Evolutionary conservation across 208 protist species (phyloP).

Genomic region (Leishmania major): DNA sequence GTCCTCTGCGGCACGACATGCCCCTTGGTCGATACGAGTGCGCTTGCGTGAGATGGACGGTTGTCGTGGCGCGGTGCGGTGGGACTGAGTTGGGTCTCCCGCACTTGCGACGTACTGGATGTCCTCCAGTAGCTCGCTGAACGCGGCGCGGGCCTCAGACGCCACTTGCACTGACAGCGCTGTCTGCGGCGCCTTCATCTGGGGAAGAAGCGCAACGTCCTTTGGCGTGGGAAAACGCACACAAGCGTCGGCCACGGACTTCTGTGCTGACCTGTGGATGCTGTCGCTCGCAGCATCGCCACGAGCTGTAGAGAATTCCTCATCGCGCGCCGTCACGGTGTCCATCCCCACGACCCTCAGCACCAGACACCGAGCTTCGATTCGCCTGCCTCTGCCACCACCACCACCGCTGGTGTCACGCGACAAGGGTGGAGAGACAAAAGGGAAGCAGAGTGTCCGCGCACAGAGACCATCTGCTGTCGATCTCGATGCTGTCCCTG

Average conservation of each 20-base stretch:
- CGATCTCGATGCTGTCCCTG: not conserved
- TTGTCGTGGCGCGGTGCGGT: not conserved
- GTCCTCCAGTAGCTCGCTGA: constrained; percentile 23
- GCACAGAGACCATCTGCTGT: not conserved
- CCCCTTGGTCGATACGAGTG: not conserved
- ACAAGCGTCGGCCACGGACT: not conserved
- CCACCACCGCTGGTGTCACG: not conserved
- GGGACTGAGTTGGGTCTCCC: not conserved
- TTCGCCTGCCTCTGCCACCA: not conserved
- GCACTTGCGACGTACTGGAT: constrained; percentile 24
- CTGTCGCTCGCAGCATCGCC: not conserved
- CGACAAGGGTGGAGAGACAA: not conserved
- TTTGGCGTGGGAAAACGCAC: not conserved
- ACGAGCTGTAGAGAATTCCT: not conserved
- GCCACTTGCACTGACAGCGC: constrained; percentile 8
- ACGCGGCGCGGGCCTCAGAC: constrained; percentile 18
- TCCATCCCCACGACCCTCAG: constrained; percentile 31
- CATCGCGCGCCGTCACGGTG: constrained; percentile 1
- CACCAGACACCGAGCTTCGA: constrained; percentile 19
- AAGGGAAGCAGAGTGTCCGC: not conserved
- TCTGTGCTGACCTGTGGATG: not conserved
- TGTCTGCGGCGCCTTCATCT: not conserved
- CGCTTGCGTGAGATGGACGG: not conserved
- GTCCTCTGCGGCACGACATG: not conserved
- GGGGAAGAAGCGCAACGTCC: not conserved